Base-by-base conservation (phyloP, 202 grass and related monocot genomes). In the Setaria italica region DNA sequence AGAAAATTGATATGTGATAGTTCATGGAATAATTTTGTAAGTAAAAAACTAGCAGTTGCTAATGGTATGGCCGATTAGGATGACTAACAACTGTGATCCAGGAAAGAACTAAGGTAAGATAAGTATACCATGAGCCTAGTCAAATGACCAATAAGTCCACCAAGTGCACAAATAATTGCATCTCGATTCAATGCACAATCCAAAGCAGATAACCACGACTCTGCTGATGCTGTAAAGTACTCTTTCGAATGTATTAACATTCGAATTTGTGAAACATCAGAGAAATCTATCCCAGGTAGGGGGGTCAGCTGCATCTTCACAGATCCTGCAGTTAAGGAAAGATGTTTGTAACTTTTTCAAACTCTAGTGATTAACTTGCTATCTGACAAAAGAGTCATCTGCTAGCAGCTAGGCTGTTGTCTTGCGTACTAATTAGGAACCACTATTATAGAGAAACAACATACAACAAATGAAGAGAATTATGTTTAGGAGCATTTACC, bases 51-150 rank as follows among this genome's bases (percentile, higher is more conserved):
- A 80, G 1, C 46, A 48, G 25, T 70, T 75, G 55, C 1, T 37
- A 43, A 67, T 74, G 58, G 9, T 35, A 63, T 4, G 56, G 59
- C 33, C 20, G 5, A 83, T 75, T 86, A 45, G n/a, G 46, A 77
- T 57, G 25, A 43, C 69, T 66, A 72, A 32, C 70, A 67, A 55
- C 74, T 46, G 33, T 21, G 46, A 66, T 68, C 6, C 60, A 51
- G 48, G 41, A 74, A 70, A 51, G 71, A 81, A 75, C 21, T 62
- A 67, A 30, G 72, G 58, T 54, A 64, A 56, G 29, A 58, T 68
- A 76, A 60, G 7, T 87, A 75, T 87, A 98, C 95, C 95, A 98
- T 95, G 77, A 98, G 84, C 76, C 95, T 95, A 81, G 84, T 89
- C 76, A 95, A 81, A 77, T 98, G 95, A 59, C 78, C 62, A 86